A percentile compares a stretch with the other conserved stretches of the same genome.
Evolutionary conservation across 1,284 basidiomycete species (phyloP).

Genomic region (Ustilago crameri): DNA sequence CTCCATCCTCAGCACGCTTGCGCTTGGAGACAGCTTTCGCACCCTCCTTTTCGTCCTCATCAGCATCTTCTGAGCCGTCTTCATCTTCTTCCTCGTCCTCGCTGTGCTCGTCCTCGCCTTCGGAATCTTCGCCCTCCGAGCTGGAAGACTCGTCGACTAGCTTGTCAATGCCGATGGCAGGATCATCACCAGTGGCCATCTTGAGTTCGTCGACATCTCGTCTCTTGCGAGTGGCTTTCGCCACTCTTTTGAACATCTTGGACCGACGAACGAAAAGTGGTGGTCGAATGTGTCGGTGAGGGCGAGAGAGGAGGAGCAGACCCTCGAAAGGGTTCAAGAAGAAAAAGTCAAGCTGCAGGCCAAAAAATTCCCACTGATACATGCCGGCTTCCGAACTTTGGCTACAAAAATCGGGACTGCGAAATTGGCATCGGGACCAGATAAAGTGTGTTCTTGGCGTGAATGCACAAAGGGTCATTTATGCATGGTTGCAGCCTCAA

Average conservation of each 20-base stretch:
- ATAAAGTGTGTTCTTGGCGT: constrained; percentile 12
- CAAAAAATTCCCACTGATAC: constrained; percentile 12
- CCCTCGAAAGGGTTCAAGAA: constrained; percentile 10
- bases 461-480: neutral
- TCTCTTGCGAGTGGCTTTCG: constrained; percentile 34
- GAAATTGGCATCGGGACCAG: constrained; percentile 11
- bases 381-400: constrained; percentile 9
- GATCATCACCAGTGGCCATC: constrained; percentile 35
- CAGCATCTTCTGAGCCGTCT: constrained; percentile 2
- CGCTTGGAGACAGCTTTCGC: constrained; percentile 23
- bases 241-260: constrained; percentile 49
- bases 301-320: neutral
- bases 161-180: constrained; percentile 44
- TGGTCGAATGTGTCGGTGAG: neutral
- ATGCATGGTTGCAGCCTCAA: constrained; percentile 12
- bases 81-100: constrained; percentile 8
- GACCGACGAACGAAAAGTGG: neutral
- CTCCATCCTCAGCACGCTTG: constrained; percentile 25
- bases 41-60: neutral
- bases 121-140: constrained; percentile 32
- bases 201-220: constrained; percentile 31
- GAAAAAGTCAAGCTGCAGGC: constrained; percentile 19
- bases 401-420: constrained; percentile 5
- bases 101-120: constrained; percentile 21
- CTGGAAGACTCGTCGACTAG: constrained; percentile 46